Base-by-base conservation (phyloP, 1,284 basidiomycete genomes). In the Boletellus dicymbophilus region DNA sequence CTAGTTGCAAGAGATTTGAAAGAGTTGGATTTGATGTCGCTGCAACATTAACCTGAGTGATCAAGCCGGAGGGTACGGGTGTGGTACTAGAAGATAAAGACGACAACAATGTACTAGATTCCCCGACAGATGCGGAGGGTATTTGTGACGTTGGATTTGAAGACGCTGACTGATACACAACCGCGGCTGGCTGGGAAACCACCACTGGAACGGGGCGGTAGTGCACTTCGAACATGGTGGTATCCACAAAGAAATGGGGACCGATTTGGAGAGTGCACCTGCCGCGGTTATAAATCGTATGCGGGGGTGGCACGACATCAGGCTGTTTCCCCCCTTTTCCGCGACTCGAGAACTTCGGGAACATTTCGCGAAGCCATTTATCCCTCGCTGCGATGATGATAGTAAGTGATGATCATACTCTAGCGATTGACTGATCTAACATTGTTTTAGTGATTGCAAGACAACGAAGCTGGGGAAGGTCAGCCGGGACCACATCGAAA, bases 341-440 rank as follows among this genome's bases (percentile, higher is more conserved):
- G 58, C 80, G 83, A 46, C 76, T 77, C 7, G 84, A 84, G 60
- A 90, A 90, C 60, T 80, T 85, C n/a, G 83, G 81, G 52, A 91
- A 87, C 26, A 76, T 77, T n/a, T 74, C 74, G 30, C 75, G 72
- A 11, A 89, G 67, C 85, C 85, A 88, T 65, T 75, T 78, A 26
- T 85, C 80, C 37, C 88, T 78, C 40, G 88, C 87, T 90, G 55
- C 51, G 55, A 61, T 52, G 33, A 46, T 34, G 42, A 45, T 41
- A 15, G 51, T 69, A 49, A 67, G 63, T 74, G 60, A 60, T 30
- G 31, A 37, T 51, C 37, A 59, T 38, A 37, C 15, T 44, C 48
- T 23, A 47, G 46, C 20, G 45, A 49, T 36, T 49, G 46, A 30
- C 21, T 47, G 33, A 37, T 50, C 77, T 64, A 58, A 88, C 87